Conservation (phyloP, 257 asterid species). For the Nicotiana noctiflora region DNA sequence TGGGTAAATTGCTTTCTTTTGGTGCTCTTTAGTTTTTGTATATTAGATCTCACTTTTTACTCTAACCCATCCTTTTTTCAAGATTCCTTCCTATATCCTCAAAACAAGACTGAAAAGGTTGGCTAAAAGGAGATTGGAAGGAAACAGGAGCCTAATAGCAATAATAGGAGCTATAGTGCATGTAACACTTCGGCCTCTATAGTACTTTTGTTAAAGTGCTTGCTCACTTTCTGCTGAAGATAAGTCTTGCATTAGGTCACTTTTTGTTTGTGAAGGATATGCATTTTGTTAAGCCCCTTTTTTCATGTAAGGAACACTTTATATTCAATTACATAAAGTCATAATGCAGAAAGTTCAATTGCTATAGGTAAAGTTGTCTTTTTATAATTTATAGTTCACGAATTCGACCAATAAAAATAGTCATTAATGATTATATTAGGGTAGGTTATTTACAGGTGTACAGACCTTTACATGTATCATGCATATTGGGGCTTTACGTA, state of each 20-base stretch:
- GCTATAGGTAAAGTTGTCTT: no score
- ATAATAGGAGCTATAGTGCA: background rate
- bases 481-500: no score
- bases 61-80: conserved; percentile 7
- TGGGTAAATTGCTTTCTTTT: conserved; percentile 18
- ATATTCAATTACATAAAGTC: background rate
- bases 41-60: background rate
- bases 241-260: conserved; percentile 1
- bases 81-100: conserved; percentile 3
- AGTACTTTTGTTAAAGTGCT: conserved; percentile 5
- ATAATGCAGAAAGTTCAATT: background rate
- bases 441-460: no score
- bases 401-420: accelerated
- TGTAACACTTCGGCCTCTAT: background rate
- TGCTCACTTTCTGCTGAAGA: background rate
- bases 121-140: background rate
- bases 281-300: background rate
- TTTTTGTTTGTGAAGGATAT: background rate
- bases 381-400: no score
- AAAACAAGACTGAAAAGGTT: background rate
- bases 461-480: no score
- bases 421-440: accelerated
- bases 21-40: conserved; percentile 15
- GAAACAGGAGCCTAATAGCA: background rate
- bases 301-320: background rate